Base-by-base conservation (phyloP, 1,139 yeast genomes). In the Hanseniaspora uvarum region DNA sequence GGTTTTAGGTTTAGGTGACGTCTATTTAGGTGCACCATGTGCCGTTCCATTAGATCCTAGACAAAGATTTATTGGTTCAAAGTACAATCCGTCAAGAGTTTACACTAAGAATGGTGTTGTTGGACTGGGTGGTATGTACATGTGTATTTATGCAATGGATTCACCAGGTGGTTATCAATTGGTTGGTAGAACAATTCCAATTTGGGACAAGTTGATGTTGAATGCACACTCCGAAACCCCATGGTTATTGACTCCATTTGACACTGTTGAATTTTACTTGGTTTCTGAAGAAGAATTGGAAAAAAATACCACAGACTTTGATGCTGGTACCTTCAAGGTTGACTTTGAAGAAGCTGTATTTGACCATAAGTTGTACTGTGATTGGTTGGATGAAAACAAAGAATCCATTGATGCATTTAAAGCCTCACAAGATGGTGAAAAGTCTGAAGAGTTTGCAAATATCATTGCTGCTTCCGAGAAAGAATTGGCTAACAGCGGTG, bases 121-220 rank as follows among this genome's bases (percentile, higher is more conserved):
- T 59, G 98, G 98, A 64, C 83, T 92, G 67, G 98, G 97, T 60
- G 97, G 97, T 61, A 87, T 83, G 83, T 92, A 88, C 74, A 88
- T 89, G 96, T 89, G 97, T 73, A 89, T 92, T 62, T 92, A 92
- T 70, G 88, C 97, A 46, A 88, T 89, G 89, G 96, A 89, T 62
- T 86, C 96, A 26, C 98, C 98, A 53, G 98, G 98, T 70, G 98
- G 98, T 31, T 92, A 92, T 70, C 97, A 89, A 72, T 77, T 92
- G 63, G 92, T 88, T 59, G 98, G 97, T 56, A 80, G 97, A 67
- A 92, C 98, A 5, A 81, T 92, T 60, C 97, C 97, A 56, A 89
- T 89, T 61, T 92, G 98, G 98, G 97, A 92, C 68, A 89, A 87
- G 71, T 76, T 89, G 63, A 77, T 86, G 34, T 73, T 92, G 58